Evolutionary conservation across 352 stramenopile species (phyloP).

Genomic region (Plasmopara halstedii): DNA sequence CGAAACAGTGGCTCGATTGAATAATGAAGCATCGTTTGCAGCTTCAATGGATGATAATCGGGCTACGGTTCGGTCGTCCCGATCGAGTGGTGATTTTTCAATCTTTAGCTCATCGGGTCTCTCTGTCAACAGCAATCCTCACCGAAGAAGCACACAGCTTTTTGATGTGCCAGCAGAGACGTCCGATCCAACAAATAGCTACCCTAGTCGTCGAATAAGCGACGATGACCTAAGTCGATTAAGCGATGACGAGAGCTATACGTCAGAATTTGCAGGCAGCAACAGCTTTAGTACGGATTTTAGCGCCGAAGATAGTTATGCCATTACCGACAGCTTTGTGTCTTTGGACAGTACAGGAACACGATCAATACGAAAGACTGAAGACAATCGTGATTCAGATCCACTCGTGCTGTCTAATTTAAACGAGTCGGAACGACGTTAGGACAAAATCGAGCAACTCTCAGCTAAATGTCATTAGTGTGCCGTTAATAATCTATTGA

Average conservation of each 20-base stretch:
- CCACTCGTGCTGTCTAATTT: no score
- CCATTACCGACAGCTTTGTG: constrained; percentile 5
- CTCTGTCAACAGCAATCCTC: constrained; percentile 5
- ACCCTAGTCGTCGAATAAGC: constrained; percentile 12
- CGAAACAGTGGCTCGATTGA: constrained; percentile 3
- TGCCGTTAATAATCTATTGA: constrained; percentile 12
- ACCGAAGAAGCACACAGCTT: constrained; percentile 20
- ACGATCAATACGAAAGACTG: constrained; percentile 16
- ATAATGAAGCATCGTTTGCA: constrained; percentile 10
- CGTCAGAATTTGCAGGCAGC: constrained; percentile 5
- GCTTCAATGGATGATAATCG: constrained; percentile 18
- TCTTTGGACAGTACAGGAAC: constrained; percentile 11
- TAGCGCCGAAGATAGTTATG: constrained; percentile 7
- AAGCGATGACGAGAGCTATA: constrained; percentile 19
- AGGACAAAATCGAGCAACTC: constrained; percentile 29
- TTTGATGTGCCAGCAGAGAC: constrained; percentile 17
- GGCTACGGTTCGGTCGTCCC: constrained; percentile 20
- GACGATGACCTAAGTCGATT: constrained; percentile 15
- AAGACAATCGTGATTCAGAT: constrained; percentile 9
- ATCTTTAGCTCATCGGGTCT: constrained; percentile 26
- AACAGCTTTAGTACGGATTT: constrained; percentile 9
- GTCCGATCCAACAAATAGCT: constrained; percentile 17
- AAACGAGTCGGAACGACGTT: no score
- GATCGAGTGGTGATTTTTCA: constrained; percentile 31
- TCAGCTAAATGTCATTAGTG: constrained; percentile 1